Conservation (phyloP, 306 rosid genomes). For the Prunus kanzakura region DNA sequence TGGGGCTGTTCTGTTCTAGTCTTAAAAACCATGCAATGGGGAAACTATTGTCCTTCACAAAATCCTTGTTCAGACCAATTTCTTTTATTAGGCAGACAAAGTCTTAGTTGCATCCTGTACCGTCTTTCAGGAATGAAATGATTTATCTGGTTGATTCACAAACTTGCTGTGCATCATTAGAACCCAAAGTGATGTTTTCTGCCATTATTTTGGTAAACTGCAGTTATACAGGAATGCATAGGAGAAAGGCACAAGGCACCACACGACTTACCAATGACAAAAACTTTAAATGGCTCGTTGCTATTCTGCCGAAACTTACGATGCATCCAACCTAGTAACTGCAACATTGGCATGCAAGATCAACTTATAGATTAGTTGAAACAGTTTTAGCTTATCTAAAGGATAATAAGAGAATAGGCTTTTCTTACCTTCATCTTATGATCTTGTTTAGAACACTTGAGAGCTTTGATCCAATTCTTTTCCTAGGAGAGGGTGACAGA, state of each 20-base stretch:
- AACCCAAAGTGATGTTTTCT: neutral
- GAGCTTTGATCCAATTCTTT: slow-evolving; percentile 41
- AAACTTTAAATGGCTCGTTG: slow-evolving; percentile 64
- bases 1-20: neutral
- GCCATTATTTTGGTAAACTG: slow-evolving; percentile 6
- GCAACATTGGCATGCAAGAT: slow-evolving; percentile 34
- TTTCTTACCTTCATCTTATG: slow-evolving; percentile 68
- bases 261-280: slow-evolving; percentile 62
- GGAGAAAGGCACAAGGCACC: slow-evolving; percentile 7
- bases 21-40: neutral
- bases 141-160: neutral
- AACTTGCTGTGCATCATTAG: neutral
- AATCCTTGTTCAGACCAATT: neutral
- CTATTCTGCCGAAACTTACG: slow-evolving; percentile 84
- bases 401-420: neutral
- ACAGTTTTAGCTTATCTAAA: neutral
- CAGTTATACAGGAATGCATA: slow-evolving; percentile 3
- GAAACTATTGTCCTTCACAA: neutral
- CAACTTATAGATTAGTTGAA: slow-evolving; percentile 13
- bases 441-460: slow-evolving; percentile 24
- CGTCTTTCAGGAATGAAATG: neutral
- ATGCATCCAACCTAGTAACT: slow-evolving; percentile 98
- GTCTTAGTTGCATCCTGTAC: neutral
- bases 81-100: neutral
- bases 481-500: slow-evolving; percentile 29